A percentile compares a stretch with the other conserved stretches of the same genome.
Evolutionary conservation across 257 asterid species (phyloP).

Genomic region (Nicotiana tomentosiformis): DNA sequence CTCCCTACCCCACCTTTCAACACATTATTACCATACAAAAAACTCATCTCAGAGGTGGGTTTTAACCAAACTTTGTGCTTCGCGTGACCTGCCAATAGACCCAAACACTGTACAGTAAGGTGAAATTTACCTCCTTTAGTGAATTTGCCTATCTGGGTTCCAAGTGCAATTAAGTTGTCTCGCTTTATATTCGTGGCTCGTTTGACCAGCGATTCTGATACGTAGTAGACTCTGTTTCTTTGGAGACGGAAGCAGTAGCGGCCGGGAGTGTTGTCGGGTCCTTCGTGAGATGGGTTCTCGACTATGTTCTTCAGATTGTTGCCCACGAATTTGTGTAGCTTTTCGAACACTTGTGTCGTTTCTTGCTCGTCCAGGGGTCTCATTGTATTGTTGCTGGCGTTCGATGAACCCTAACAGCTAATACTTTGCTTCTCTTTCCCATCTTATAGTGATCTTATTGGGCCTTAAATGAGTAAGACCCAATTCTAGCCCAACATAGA

Average conservation of each 20-base stretch:
- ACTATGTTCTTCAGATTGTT: constrained; percentile 68
- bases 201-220: constrained; percentile 71
- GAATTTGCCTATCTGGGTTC: constrained; percentile 79
- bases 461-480: not conserved
- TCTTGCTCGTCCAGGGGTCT: constrained; percentile 84
- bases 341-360: constrained; percentile 73
- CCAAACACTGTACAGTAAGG: constrained; percentile 59
- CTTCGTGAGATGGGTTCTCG: constrained; percentile 77
- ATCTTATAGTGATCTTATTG: not conserved
- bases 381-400: constrained; percentile 10
- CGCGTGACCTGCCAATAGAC: constrained; percentile 61
- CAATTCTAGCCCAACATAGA: not conserved
- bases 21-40: constrained; percentile 75
- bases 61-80: constrained; percentile 91
- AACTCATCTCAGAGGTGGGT: constrained; percentile 83
- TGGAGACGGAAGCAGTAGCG: constrained; percentile 91
- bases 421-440: not conserved
- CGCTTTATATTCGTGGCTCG: constrained; percentile 90
- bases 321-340: constrained; percentile 85
- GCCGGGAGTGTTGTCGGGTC: constrained; percentile 63
- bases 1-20: constrained; percentile 92
- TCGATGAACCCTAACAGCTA: not conserved
- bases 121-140: constrained; percentile 68
- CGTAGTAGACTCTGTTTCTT: constrained; percentile 70
- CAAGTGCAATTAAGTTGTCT: constrained; percentile 59